Conservation (phyloP, 78 protist genomes). For the Cavenderia fasciculata region DNA sequence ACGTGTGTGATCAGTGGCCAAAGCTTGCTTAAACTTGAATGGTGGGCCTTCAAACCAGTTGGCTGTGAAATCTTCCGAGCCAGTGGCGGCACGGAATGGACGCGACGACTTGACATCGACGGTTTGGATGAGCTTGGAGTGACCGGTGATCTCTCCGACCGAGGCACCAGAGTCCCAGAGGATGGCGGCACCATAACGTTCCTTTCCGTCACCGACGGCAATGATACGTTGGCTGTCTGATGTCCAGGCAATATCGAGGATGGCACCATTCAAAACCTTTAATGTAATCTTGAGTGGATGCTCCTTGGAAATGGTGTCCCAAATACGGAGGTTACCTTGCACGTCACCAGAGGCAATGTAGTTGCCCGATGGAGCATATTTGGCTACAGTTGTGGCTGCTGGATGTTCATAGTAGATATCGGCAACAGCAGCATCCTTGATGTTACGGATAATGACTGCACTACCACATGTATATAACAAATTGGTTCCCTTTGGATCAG, state of each 20-base stretch:
- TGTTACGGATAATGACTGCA: slow-evolving; percentile 85
- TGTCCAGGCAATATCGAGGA: slow-evolving; percentile 94
- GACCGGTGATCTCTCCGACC: slow-evolving; percentile 94
- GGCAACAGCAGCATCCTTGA: slow-evolving; percentile 54
- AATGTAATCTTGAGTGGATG: slow-evolving; percentile 88
- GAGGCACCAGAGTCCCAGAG: slow-evolving; percentile 90
- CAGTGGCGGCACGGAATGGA: slow-evolving; percentile 94
- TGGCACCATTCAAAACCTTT: slow-evolving; percentile 81
- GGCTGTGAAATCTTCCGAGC: slow-evolving; percentile 80
- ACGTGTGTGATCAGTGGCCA: slow-evolving; percentile 71
- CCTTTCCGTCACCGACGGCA: slow-evolving; percentile 96
- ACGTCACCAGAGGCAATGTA: slow-evolving; percentile 94
- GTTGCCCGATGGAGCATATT: slow-evolving; percentile 91
- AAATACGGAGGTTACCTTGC: slow-evolving; percentile 90
- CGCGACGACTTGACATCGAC: slow-evolving; percentile 86
- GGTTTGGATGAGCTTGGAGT: slow-evolving; percentile 85
- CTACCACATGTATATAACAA: slow-evolving; percentile 86
- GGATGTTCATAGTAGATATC: slow-evolving; percentile 93
- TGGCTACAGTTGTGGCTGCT: slow-evolving; percentile 87
- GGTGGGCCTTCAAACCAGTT: slow-evolving; percentile 91
- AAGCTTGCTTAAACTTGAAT: slow-evolving; percentile 88
- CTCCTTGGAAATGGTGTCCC: slow-evolving; percentile 93
- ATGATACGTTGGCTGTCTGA: slow-evolving; percentile 93
- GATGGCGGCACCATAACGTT: slow-evolving; percentile 81
- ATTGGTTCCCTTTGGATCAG: slow-evolving; percentile 90